Percentiles rank a stretch among this genome's conserved stretches.
These are phyloP conservation scores for Boletellus sp. DNA, from an alignment of 1,284 basidiomycete genomes.

Conservation along the genomic window DNA sequence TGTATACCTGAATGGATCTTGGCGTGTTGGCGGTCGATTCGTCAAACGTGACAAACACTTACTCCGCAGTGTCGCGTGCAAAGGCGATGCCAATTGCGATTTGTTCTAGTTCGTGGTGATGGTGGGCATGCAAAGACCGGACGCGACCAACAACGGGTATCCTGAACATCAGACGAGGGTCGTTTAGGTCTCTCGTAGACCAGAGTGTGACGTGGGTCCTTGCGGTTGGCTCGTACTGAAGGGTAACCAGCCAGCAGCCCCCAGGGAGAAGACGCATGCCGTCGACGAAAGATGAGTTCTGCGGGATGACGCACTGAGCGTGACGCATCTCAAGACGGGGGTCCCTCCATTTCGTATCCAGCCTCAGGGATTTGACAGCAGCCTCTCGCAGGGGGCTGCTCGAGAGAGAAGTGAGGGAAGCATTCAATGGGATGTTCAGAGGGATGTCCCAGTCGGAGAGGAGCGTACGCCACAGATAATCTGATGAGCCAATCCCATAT, in stretches of 20 bases:
- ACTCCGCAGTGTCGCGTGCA: conserved; percentile 15
- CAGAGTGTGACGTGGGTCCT: conserved; percentile 22
- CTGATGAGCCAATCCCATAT: conserved; percentile 35
- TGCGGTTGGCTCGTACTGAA: conserved; percentile 15
- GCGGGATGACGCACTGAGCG: conserved; percentile 33
- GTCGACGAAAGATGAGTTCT: conserved; percentile 20
- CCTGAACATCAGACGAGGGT: conserved; percentile 10
- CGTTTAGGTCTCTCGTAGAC: conserved; percentile 10
- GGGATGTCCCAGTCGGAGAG: conserved; percentile 28
- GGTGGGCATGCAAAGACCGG: conserved; percentile 19
- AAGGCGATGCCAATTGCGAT: conserved; percentile 18
- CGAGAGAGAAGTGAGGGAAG: conserved; percentile 25
- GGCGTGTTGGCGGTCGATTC: neutral
- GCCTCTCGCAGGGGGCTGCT: conserved; percentile 35
- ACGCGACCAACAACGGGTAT: conserved; percentile 16
- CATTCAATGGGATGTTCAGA: conserved; percentile 34
- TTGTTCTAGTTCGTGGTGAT: conserved; percentile 9
- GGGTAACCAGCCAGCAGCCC: conserved; percentile 20
- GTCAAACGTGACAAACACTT: neutral
- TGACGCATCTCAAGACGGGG: conserved; percentile 34
- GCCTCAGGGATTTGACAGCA: conserved; percentile 41
- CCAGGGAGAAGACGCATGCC: conserved; percentile 25
- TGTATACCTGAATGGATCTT: conserved; percentile 23
- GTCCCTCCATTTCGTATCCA: conserved; percentile 52
- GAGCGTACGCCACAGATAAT: conserved; percentile 24